Evolutionary conservation across 2,329 filamentous ascomycete genomes (phyloP).

Genomic region (Corinectria fuckeliana): DNA sequence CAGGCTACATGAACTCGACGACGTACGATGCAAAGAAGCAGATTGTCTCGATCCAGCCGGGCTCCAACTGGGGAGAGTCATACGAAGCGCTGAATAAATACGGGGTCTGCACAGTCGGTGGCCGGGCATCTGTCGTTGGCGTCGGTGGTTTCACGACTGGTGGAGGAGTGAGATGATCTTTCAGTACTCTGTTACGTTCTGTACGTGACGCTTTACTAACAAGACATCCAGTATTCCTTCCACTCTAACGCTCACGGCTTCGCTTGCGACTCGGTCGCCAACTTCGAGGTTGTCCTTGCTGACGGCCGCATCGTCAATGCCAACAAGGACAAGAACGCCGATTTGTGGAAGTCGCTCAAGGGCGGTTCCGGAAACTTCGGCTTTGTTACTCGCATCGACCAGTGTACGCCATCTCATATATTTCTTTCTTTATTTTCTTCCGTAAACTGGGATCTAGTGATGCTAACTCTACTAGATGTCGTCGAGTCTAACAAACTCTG

Average conservation of each 20-base stretch:
- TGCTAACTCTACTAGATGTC: conserved; percentile 11
- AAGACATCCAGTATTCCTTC: conserved; percentile 36
- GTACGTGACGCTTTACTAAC: not conserved
- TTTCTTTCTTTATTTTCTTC: not conserved
- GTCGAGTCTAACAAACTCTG: conserved; percentile 36
- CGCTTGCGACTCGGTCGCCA: conserved; percentile 49
- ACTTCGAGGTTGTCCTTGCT: conserved; percentile 52
- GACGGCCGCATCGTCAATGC: conserved; percentile 50
- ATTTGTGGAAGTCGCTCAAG: conserved; percentile 54
- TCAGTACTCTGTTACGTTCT: not conserved
- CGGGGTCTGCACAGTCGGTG: conserved; percentile 51
- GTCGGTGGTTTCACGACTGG: conserved; percentile 41
- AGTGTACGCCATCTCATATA: not conserved
- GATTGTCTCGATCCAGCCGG: conserved; percentile 44
- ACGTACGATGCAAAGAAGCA: conserved; percentile 38
- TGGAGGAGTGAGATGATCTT: conserved; percentile 26
- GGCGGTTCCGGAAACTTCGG: conserved; percentile 57
- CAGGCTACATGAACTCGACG: conserved; percentile 39
- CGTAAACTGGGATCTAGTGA: not conserved
- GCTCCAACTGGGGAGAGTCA: conserved; percentile 49
- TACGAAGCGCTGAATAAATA: conserved; percentile 38
- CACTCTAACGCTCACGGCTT: conserved; percentile 45
- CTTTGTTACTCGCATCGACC: conserved; percentile 42
- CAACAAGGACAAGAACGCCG: conserved; percentile 44
- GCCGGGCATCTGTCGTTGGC: conserved; percentile 46